Base-by-base conservation (phyloP, 306 rosid species). In the Luffa aegyptiaca region DNA sequence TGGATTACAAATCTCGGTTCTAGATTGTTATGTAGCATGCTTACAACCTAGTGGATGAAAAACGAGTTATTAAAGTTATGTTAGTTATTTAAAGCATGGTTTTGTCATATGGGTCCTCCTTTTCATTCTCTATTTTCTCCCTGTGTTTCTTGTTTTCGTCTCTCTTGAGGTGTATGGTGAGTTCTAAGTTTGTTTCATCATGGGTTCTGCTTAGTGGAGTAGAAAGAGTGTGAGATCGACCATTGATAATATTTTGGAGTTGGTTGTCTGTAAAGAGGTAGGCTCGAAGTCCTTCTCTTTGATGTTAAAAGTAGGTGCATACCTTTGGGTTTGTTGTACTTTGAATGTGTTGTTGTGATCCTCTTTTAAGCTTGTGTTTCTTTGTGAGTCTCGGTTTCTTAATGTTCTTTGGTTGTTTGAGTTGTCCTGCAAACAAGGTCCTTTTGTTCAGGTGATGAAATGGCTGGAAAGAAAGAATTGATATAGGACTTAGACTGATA, bases 231-330 rank as follows among this genome's bases (percentile, higher is more conserved):
- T 46, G 41, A 72, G 58, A 72, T 72, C 42, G 56, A 49, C 31
- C 48, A 20, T 13, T 35, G 17, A 4, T 35, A 46, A 20, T 72
- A 1, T 49, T 33, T 33, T 1, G 61, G 78, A 73, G 62, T 45
- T 49, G 42, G 41, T 51, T 10, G 41, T 46, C 13, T 11, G 2
- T 44, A 7, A n/a, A 21, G 56, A 57, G 57, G 13, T 46, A 5
- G n/a, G 21, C 20, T 71, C 53, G 3, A 6, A 45, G 42, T 46
- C 6, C 17, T 44, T 44, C 18, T n/a, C 35, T 71, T 71, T 48
- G 21, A 71, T 48, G 42, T 48, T 46, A 71, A 58, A 71, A 71
- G 57, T 71, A 71, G 58, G 37, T 71, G 77, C 77, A 46, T 71
- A 58, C 6, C 8, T 70, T 46, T 70, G 56, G 56, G 37, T 45